These are phyloP conservation scores for Hygrocybe punicea DNA, from an alignment of 768 basidiomycete species.

Conservation along the genomic window DNA sequence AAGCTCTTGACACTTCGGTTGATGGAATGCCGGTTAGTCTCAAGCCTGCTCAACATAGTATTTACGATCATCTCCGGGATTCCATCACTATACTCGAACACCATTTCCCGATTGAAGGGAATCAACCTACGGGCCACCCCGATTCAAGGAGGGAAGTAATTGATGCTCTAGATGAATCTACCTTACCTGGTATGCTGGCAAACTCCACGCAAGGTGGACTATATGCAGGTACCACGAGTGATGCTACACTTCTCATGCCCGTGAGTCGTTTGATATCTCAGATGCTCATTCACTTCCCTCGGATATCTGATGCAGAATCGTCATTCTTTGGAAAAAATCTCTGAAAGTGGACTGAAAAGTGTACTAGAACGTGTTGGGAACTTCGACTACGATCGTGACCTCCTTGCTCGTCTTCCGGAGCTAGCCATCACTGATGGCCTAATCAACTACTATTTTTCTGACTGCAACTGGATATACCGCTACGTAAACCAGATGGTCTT, in stretches of 20 bases:
- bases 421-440: slow-evolving; percentile 71
- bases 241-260: slow-evolving; percentile 63
- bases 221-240: slow-evolving; percentile 77
- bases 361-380: slow-evolving; percentile 48
- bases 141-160: too few relatives aligned
- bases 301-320: slow-evolving; percentile 36
- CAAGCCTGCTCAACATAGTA: too few relatives aligned
- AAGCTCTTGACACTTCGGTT: too few relatives aligned
- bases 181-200: slow-evolving; percentile 63
- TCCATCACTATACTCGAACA: too few relatives aligned
- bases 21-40: too few relatives aligned
- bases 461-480: slow-evolving; percentile 85
- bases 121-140: too few relatives aligned
- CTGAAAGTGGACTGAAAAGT: slow-evolving; percentile 50
- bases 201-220: slow-evolving; percentile 63
- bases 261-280: slow-evolving; percentile 36
- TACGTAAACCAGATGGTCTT: slow-evolving; percentile 68
- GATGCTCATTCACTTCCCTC: background rate
- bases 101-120: too few relatives aligned
- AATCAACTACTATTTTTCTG: slow-evolving; percentile 75
- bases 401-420: slow-evolving; percentile 62
- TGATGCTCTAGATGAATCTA: slow-evolving; percentile 46
- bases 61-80: too few relatives aligned
- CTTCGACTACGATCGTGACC: slow-evolving; percentile 60
- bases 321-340: slow-evolving; percentile 49